Base-by-base conservation (phyloP, 352 stramenopile genomes). In the Pythium myriotylum region DNA sequence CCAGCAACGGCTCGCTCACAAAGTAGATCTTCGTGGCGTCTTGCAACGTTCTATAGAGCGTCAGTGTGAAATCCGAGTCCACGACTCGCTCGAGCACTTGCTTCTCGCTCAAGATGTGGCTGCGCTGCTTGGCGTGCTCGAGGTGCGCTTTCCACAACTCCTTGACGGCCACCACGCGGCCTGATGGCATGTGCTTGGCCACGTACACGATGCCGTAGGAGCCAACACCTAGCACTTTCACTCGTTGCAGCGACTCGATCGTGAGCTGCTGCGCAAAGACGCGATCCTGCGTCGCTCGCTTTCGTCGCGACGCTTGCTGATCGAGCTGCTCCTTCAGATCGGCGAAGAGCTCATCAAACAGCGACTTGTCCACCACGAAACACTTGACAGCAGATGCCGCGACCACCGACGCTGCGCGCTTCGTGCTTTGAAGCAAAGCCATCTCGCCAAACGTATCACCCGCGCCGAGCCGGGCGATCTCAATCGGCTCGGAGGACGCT, bases 1-100 rank as follows among this genome's bases (percentile, higher is more conserved):
- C 95, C 8, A 90, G 81, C 73, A 93, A 93, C 56, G 97, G 97
- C 69, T 98, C 95, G 20, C 97, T 76, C 20, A 97, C 91, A 16
- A 98, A 75, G 67, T 96, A 98, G 9, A 98, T 65, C 59, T 98
- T 97, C 40, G 88, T 77, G 22, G 79, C 59, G 29, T 82, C 92
- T 68, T 98, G 92, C 59, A 97, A 94, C 8, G 91, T 82, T 62
- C 87, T 96, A 55, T 96, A 86, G 22, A 97, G 72, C 66, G 89
- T 95, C 62, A 97, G 91, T 35, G 98, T 88, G 68, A 97, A 98
- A n/a, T 88, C 84, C 70, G 97, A 91, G 59, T 91, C 54, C 0
- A 35, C 78, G 7, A 96, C 74, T 14, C 76, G 62, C 14, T 81
- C 83, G 3, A 98, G 63, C 13, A 98, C 78, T 54, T 84, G 81